Evolutionary conservation across 2,329 filamentous ascomycete genomes (phyloP).

Genomic region (Escovopsis sp.): DNA sequence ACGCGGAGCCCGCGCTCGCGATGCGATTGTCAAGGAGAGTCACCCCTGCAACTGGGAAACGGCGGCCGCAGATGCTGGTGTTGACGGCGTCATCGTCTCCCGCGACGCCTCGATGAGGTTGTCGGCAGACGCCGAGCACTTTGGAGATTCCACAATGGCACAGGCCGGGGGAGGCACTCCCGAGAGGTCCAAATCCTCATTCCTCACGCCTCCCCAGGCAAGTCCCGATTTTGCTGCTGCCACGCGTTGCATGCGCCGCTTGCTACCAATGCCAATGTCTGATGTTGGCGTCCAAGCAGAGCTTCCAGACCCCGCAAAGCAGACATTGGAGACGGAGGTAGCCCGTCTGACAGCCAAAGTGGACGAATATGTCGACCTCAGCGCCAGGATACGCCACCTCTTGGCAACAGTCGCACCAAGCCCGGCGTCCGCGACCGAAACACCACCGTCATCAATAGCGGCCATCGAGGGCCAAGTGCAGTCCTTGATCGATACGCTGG

Average conservation of each 20-base stretch:
- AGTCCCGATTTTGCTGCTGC: slow-evolving; percentile 24
- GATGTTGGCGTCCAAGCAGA: slow-evolving; percentile 26
- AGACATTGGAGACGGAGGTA: slow-evolving; percentile 31
- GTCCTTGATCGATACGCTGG: slow-evolving; percentile 28
- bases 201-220: slow-evolving; percentile 41
- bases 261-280: slow-evolving; percentile 8
- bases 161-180: slow-evolving; percentile 40
- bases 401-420: slow-evolving; percentile 13
- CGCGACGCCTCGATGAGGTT: slow-evolving; percentile 12
- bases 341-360: slow-evolving; percentile 32
- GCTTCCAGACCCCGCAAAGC: slow-evolving; percentile 28
- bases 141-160: slow-evolving; percentile 36
- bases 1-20: slow-evolving; percentile 7
- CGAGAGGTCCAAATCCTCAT: slow-evolving; percentile 27
- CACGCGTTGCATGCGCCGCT: slow-evolving; percentile 23
- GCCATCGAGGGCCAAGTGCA: slow-evolving; percentile 29
- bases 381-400: slow-evolving; percentile 21
- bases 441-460: slow-evolving; percentile 9
- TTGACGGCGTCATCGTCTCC: slow-evolving; percentile 25
- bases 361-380: slow-evolving; percentile 30
- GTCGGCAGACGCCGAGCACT: slow-evolving; percentile 23
- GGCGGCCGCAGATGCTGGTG: slow-evolving; percentile 31
- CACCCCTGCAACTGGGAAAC: slow-evolving; percentile 34
- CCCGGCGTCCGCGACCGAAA: slow-evolving; percentile 1
- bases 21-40: slow-evolving; percentile 10